Evolutionary conservation across 306 rosid species (phyloP), one percentile per base, ranked within the genome.

Genomic region (Amphicarpaea edgeworthii): DNA sequence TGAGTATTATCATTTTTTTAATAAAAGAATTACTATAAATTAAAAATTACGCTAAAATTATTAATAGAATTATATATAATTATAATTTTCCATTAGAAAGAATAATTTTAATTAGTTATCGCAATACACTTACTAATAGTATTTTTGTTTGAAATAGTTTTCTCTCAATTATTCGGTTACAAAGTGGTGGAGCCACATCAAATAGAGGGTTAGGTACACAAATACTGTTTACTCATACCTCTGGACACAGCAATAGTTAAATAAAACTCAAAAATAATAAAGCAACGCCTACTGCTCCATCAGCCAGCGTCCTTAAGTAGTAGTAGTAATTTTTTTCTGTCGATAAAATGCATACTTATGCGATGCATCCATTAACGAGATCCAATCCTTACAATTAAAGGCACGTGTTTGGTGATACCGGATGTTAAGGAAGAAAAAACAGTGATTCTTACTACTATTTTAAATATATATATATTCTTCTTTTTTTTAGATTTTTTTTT

Each of bases 191-290:
- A 28, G 64, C 40, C 62, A 58, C 3, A 2, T 3, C 6, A 59
- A 59, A 59, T 59, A 59, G 12, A 60, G 17, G 49, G 59, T 71
- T 79, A 57, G 84, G 82, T 83, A 57, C 4, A 28, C 8, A 6
- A n/a, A 24, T 8, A 50, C 37, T 61, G 59, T 32, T 16, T 32
- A 21, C 37, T 73, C 8, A 38, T 68, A 6, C 37, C 58, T 50
- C 17, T 58, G 0, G 40, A 54, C 11, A 46, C 15, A 26, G 43
- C 43, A 41, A 50, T 58, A 30, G 50, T 23, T 34, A 60, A 43
- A 20, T 61, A 41, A 53, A 70, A 40, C 30, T 20, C 19, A 37
- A 51, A 16, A 53, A 8, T 59, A 59, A 30, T n/a, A 24, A 57
- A 46, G 7, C 63, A 34, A 37, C 2, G 2, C 9, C 6, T 65